Evolutionary conservation across 169 alveolate species (phyloP), one percentile per base, ranked within the genome.

Genomic region (Plasmodium inui): DNA sequence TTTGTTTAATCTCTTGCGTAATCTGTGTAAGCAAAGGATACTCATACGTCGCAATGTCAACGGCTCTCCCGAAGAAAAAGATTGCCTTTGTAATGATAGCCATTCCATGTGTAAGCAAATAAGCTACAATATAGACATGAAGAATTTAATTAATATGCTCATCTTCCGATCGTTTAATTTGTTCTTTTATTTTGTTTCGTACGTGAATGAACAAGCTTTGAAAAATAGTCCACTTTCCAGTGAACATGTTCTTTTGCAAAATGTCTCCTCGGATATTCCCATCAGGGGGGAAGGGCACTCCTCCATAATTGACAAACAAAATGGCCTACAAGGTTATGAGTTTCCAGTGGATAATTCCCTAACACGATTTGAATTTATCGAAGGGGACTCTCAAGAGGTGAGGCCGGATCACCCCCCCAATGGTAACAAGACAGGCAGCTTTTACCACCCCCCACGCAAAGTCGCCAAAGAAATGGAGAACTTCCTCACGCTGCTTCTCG

Each of bases 121-220:
- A 26, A 80, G 76, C 39, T 80, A 83, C 39, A 76, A 90, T 53
- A 90, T 90, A 44, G 95, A 90, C 19, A 71, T 72, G 76, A 90
- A 80, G 26, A 90, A 90, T 32, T 90, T 90, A 82, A 90, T 90
- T 44, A 90, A 82, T 82, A 81, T 81, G 72, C 78, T 90, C 50
- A 74, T 76, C n/a, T 90, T 81, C 74, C 28, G 95, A 70, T 90
- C 95, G 14, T 90, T 90, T 82, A 90, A 90, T 90, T 82, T 90
- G 30, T 90, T 90, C 76, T 90, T 81, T 90, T 90, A 90, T 82
- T 90, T 90, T 82, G 28, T 73, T 14, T 70, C 37, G 3, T 90
- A 81, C 50, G 37, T 90, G 39, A 78, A 79, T 34, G 72, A 90
- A 32, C 70, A 81, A 55, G 30, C 26, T 3, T 30, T 26, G 39